Conservation (phyloP, 1,284 basidiomycete species). For the Coriolopsis trogii region DNA sequence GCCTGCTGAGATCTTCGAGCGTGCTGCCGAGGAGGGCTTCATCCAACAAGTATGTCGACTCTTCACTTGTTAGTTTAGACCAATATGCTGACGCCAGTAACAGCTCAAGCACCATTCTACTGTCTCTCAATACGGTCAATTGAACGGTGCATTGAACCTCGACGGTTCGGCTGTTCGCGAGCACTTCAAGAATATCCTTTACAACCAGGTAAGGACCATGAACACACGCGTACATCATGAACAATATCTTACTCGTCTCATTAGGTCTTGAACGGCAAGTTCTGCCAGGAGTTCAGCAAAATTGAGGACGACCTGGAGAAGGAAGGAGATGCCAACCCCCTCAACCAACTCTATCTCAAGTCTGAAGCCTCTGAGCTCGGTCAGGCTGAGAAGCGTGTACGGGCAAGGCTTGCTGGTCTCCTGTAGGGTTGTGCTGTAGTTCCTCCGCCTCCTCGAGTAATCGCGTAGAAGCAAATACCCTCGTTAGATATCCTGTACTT, state of each 20-base stretch:
- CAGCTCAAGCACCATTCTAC: constrained; percentile 64
- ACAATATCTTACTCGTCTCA: no score
- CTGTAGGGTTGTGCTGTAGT: constrained; percentile 22
- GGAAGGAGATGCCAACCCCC: constrained; percentile 56
- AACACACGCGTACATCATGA: neutral
- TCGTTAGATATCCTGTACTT: constrained; percentile 6
- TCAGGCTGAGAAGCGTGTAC: constrained; percentile 62
- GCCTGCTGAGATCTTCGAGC: constrained; percentile 71
- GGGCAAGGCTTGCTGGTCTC: constrained; percentile 48
- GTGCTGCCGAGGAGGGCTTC: constrained; percentile 68
- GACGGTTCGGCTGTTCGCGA: constrained; percentile 50
- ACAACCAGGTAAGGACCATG: constrained; percentile 52
- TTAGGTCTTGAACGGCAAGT: constrained; percentile 63
- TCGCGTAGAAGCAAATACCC: neutral
- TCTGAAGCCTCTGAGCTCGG: constrained; percentile 55
- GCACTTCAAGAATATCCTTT: constrained; percentile 61
- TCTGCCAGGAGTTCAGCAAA: constrained; percentile 56
- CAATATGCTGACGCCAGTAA: neutral
- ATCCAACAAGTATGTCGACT: constrained; percentile 48
- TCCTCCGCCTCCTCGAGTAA: no score
- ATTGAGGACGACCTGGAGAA: constrained; percentile 64
- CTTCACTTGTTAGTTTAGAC: neutral
- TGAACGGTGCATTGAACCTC: constrained; percentile 58
- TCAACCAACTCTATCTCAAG: constrained; percentile 55
- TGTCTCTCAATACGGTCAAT: constrained; percentile 65